A percentile compares a stretch with the other conserved stretches of the same genome.
phyloP scores from a whole-genome alignment of 176 grass and related monocot species.

The Chrysopogon serrulatus region DNA sequence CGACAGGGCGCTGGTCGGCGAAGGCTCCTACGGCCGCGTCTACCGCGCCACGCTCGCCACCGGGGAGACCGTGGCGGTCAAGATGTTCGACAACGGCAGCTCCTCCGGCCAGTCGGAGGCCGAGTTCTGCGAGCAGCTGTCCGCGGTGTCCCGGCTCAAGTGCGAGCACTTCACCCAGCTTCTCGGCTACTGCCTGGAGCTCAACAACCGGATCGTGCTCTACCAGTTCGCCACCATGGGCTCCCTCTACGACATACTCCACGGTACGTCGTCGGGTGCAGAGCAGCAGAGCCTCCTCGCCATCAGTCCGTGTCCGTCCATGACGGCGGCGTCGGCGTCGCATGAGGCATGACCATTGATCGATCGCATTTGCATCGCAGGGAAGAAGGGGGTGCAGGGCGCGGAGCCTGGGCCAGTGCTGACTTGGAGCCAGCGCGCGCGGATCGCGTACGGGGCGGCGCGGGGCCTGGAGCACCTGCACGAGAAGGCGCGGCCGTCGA shows the following conservation, averaged over 20 bases:
- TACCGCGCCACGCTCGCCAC: conserved; percentile 65
- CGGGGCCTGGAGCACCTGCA: conserved; percentile 82
- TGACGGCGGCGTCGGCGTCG: too few species aligned
- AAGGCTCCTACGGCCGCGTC: conserved; percentile 91
- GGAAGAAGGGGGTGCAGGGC: conserved; percentile 88
- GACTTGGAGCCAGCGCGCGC: conserved; percentile 66
- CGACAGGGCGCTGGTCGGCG: conserved; percentile 62
- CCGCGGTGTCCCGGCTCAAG: conserved; percentile 60
- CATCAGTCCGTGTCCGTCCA: too few species aligned
- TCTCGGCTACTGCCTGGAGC: conserved; percentile 83
- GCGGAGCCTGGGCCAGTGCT: conserved; percentile 66
- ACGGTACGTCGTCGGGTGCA: too few species aligned
- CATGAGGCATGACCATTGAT: too few species aligned
- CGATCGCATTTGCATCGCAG: background rate
- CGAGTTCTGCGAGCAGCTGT: conserved; percentile 75
- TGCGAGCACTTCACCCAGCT: conserved; percentile 77
- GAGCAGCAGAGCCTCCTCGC: too few species aligned
- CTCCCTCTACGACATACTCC: conserved; percentile 84
- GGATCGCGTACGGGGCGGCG: conserved; percentile 73
- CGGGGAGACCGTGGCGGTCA: conserved; percentile 62
- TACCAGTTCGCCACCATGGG: conserved; percentile 84
- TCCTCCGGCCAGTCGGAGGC: conserved; percentile 62
- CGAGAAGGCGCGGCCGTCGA: conserved; percentile 68
- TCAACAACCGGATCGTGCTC: conserved; percentile 70
- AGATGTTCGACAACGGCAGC: conserved; percentile 70